Base-by-base conservation (phyloP, 345 rosid species). In the Eucalyptus victrix region DNA sequence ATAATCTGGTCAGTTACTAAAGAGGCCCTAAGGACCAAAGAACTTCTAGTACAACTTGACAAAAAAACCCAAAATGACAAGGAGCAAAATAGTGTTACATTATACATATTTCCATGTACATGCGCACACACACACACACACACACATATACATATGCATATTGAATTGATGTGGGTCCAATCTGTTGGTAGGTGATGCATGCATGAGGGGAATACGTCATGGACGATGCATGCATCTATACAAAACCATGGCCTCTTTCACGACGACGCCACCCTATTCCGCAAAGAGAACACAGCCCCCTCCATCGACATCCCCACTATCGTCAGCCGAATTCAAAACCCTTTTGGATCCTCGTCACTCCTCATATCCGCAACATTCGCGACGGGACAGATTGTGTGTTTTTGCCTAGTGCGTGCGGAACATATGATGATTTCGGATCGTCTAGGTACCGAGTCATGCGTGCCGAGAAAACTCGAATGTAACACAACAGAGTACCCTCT, bases 11-110 rank as follows among this genome's bases (percentile, higher is more conserved):
- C 3, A 14, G 3, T 49, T 49, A 49, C 51, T 1, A 49, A 49
- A 49, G 0, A 49, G 17, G 15, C 2, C 50, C 17, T 1, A 49
- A 15, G 7, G 0, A 50, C 69, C 34, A 28, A 56, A 24, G 14
- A 56, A 56, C 13, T 56, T 56, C 3, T 1, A 56, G 13, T 56
- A 56, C 62, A 56, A 56, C 62, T 56, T 56, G 30, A 56, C 62
- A 3, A 24, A 56, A 56, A 56, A 10, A 56, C 30, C 62, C 62
- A 4, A 24, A 56, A 23, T 24, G 13, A 24, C 62, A 10, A 56
- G 30, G 6, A 56, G 13, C 62, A 56, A 56, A 56, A 10, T 60
- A 28, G 58, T 53, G 58, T 21, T 53, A 53, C 11, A 21, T 21
- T 28, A 60, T 28, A 60, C 69, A 28, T 28, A 60, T 28, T 26